Conservation (phyloP, 2,329 filamentous ascomycete species). For the Nigrospora osmanthi region DNA sequence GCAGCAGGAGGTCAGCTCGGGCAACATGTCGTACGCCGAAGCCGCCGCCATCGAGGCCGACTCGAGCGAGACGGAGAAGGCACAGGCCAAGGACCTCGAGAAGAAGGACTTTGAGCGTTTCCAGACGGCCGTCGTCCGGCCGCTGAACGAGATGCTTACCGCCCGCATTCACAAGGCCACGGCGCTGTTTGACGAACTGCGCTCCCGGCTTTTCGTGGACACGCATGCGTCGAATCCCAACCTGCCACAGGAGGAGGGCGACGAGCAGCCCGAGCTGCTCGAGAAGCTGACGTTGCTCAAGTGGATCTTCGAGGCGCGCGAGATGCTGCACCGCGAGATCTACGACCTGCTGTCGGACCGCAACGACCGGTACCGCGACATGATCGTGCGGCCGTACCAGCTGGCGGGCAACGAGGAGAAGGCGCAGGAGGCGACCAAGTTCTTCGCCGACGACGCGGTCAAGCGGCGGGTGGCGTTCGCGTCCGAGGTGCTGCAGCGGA, state of each 20-base stretch:
- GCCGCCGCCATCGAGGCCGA: slow-evolving; percentile 76
- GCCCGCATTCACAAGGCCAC: slow-evolving; percentile 68
- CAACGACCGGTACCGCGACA: slow-evolving; percentile 77
- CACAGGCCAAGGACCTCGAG: slow-evolving; percentile 61
- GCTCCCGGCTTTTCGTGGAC: slow-evolving; percentile 64
- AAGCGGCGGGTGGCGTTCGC: slow-evolving; percentile 66
- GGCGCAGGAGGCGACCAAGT: slow-evolving; percentile 66
- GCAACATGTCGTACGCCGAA: slow-evolving; percentile 74
- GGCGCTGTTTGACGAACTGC: slow-evolving; percentile 69
- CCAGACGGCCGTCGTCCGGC: slow-evolving; percentile 74
- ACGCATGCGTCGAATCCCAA: slow-evolving; percentile 64
- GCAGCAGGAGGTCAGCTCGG: slow-evolving; percentile 68
- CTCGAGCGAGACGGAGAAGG: slow-evolving; percentile 61
- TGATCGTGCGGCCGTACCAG: slow-evolving; percentile 75
- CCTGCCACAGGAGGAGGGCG: slow-evolving; percentile 86
- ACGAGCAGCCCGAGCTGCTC: slow-evolving; percentile 86
- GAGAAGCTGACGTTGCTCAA: slow-evolving; percentile 93
- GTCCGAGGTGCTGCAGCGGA: slow-evolving; percentile 63
- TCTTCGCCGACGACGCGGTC: slow-evolving; percentile 73
- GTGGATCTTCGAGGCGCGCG: slow-evolving; percentile 94
- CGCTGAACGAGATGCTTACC: slow-evolving; percentile 72
- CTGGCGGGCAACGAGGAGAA: slow-evolving; percentile 72
- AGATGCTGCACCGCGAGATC: slow-evolving; percentile 74
- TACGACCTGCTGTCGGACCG: slow-evolving; percentile 80
- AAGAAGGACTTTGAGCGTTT: slow-evolving; percentile 80